Percentiles rank a stretch among this genome's conserved stretches.
Conservation (phyloP, 148 eudicot species). For the Nepenthes gracilis region DNA sequence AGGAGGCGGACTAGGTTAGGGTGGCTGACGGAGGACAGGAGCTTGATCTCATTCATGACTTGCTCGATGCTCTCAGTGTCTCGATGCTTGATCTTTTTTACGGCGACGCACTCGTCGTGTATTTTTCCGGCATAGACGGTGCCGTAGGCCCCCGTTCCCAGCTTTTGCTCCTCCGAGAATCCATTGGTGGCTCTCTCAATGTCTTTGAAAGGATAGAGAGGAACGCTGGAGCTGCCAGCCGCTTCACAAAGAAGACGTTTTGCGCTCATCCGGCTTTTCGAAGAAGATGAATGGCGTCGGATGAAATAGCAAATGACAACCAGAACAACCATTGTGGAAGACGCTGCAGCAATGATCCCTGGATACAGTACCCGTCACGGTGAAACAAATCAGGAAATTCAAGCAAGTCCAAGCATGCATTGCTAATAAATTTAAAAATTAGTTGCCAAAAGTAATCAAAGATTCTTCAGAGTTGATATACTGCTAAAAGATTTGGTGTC, state of each 20-base stretch:
- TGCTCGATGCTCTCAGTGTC: constrained; percentile 64
- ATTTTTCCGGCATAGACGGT: constrained; percentile 79
- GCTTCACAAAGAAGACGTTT: constrained; percentile 59
- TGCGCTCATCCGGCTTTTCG: constrained; percentile 36
- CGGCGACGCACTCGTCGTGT: constrained; percentile 62
- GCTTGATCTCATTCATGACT: constrained; percentile 89
- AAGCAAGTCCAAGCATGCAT: not conserved
- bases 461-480: no score
- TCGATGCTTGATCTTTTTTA: constrained; percentile 58
- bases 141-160: constrained; percentile 89
- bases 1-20: constrained; percentile 78
- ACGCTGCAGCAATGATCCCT: constrained; percentile 62
- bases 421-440: not conserved
- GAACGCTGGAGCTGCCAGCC: constrained; percentile 49
- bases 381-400: constrained; percentile 1
- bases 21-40: constrained; percentile 79
- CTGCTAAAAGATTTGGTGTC: no score
- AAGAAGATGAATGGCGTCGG: constrained; percentile 25
- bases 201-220: constrained; percentile 58
- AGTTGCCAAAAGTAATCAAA: no score
- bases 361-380: not conserved
- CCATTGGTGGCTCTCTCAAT: constrained; percentile 66
- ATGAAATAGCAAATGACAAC: constrained; percentile 37
- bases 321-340: constrained; percentile 21
- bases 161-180: constrained; percentile 58